Base-by-base conservation (phyloP, 2,329 filamentous ascomycete species). In the Rhynchosporium graminicola region DNA sequence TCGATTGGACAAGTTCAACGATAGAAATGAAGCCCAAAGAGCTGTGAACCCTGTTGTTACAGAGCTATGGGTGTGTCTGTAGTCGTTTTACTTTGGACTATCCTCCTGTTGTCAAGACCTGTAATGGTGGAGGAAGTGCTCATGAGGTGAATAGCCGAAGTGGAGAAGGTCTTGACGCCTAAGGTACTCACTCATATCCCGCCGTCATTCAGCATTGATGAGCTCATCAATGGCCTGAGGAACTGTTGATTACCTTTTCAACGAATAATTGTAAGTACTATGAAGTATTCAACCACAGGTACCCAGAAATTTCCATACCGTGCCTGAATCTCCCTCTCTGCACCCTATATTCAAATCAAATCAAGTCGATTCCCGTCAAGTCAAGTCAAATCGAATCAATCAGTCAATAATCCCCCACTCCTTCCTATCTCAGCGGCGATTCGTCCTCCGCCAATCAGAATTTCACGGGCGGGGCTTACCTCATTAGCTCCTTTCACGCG, bases 401-500 rank as follows among this genome's bases (percentile, higher is more conserved):
- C 46, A 47, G 4, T 57, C 28, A 40, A 29, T 28, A 40, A 9
- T 40, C 28, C 42, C 55, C 43, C 43, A 48, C 45, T 57, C 45
- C 40, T 42, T 38, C 38, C 48, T n/a, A 40, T 47, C 42, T 45
- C n/a, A 58, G 20, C 55, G n/a, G 26, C 31, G 9, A 45, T 33
- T 28, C 13, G 31, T 1, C 20, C 20, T 20, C 20, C 20, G 20
- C 20, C 20, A 20, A 20, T 20, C 20, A 20, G 20, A 20, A 20
- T 20, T 20, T 20, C 20, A 20, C 20, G 20, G 12, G 26, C 45
- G 12, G 20, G 28, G 31, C 7, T 13, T 10, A 50, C 5, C 13
- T 3, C 4, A 7, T 15, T 62, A 62, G 60, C 55, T 54, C 13
- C 31, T 26, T 40, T 42, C n/a, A n/a, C 55, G n/a, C 40, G 43